Conservation (phyloP, 1,139 yeast species). For the Meyerozyma sp. region DNA sequence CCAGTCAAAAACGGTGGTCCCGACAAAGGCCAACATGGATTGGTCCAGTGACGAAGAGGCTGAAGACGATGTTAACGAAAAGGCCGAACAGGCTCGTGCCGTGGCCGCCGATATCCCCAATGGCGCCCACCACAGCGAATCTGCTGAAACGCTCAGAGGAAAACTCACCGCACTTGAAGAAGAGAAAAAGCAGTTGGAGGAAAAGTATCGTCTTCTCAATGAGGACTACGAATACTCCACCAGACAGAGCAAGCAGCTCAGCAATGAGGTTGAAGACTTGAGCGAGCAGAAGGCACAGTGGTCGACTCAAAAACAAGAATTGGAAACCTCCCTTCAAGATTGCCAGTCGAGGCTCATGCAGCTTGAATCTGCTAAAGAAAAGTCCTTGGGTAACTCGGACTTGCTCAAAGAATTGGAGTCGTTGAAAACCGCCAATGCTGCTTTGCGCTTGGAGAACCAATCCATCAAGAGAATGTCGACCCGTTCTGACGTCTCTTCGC, state of each 20-base stretch:
- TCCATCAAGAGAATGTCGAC: constrained; percentile 20
- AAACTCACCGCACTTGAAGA: not conserved
- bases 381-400: not conserved
- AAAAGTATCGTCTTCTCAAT: constrained; percentile 13
- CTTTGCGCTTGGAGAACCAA: constrained; percentile 37
- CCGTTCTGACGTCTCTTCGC: constrained; percentile 11
- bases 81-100: not conserved
- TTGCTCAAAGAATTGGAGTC: constrained; percentile 10
- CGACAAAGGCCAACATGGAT: constrained; percentile 69
- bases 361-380: not conserved
- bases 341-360: not conserved
- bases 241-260: constrained; percentile 19
- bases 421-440: constrained; percentile 26
- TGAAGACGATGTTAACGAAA: constrained; percentile 18
- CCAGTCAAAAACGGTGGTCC: constrained; percentile 64
- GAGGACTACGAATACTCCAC: constrained; percentile 19
- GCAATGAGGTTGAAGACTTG: constrained; percentile 18
- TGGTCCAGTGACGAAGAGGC: constrained; percentile 84
- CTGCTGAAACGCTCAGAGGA: not conserved
- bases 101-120: not conserved
- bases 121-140: not conserved
- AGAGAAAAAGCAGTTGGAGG: constrained; percentile 1
- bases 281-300: constrained; percentile 10
- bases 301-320: constrained; percentile 3
- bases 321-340: constrained; percentile 4